Conservation (phyloP, 176 grass and related monocot genomes). For the Oryza officinalis region DNA sequence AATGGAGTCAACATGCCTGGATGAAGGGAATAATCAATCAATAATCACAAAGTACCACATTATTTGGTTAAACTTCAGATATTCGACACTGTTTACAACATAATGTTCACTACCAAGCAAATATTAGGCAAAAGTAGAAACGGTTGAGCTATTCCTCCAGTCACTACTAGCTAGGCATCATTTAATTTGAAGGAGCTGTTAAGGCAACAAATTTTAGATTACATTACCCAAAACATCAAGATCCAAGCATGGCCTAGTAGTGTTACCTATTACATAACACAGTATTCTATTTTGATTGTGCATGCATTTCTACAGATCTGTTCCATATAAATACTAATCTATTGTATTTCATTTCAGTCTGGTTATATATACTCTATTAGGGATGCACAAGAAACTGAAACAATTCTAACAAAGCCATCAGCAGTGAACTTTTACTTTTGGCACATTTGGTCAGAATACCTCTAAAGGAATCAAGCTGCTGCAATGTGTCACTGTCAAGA, state of each 20-base stretch:
- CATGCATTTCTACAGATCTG: neutral
- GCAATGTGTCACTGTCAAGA: constrained; percentile 89
- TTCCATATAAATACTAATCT: neutral
- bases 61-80: neutral
- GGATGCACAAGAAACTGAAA: constrained; percentile 21
- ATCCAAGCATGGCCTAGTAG: constrained; percentile 1
- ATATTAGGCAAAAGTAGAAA: constrained; percentile 3
- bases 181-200: neutral
- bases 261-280: neutral
- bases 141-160: neutral
- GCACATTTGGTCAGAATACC: constrained; percentile 41
- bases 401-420: constrained; percentile 11
- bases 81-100: neutral
- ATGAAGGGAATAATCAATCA: constrained; percentile 4
- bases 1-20: constrained; percentile 77
- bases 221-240: neutral
- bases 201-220: neutral
- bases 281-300: constrained; percentile 10
- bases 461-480: constrained; percentile 87
- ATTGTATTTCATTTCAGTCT: neutral
- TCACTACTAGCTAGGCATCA: neutral
- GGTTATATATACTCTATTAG: constrained; percentile 2
- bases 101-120: neutral
- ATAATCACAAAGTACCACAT: neutral
- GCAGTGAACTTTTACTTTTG: constrained; percentile 4